Percentiles rank a stretch among this genome's conserved stretches.
Evolutionary conservation across 179 eudicot genomes (phyloP).

Genomic region (Actinidia arguta): DNA sequence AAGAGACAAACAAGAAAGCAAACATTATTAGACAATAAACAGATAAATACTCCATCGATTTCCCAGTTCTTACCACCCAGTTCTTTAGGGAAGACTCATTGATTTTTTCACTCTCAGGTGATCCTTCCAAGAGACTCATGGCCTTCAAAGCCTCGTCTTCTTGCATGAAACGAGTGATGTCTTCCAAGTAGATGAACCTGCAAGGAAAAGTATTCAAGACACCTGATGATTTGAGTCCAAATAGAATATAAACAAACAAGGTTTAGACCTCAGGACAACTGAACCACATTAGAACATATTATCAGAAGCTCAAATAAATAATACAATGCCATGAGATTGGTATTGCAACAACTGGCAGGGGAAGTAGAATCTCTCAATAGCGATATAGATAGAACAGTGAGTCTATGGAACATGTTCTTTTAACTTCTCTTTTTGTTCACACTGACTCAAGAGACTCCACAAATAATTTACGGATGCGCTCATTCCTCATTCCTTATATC

Average conservation of each 20-base stretch:
- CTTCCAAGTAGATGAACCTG: slow-evolving; percentile 72
- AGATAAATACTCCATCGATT: neutral
- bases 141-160: slow-evolving; percentile 72
- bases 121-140: slow-evolving; percentile 28
- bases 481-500: too few relatives aligned
- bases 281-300: neutral
- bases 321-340: neutral
- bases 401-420: neutral
- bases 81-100: slow-evolving; percentile 3
- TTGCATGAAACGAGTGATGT: slow-evolving; percentile 69
- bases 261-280: neutral
- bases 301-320: slow-evolving; percentile 5
- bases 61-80: slow-evolving; percentile 25
- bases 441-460: neutral
- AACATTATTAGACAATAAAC: neutral
- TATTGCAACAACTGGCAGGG: neutral
- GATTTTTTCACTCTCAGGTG: slow-evolving; percentile 6
- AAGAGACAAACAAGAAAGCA: neutral
- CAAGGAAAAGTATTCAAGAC: neutral
- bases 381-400: too few relatives aligned
- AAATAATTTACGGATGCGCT: neutral
- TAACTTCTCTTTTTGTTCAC: neutral
- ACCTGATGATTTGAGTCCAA: neutral
- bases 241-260: neutral
- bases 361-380: neutral